phyloP scores from a whole-genome alignment of 768 basidiomycete genomes.

The Ramaria sp. region DNA sequence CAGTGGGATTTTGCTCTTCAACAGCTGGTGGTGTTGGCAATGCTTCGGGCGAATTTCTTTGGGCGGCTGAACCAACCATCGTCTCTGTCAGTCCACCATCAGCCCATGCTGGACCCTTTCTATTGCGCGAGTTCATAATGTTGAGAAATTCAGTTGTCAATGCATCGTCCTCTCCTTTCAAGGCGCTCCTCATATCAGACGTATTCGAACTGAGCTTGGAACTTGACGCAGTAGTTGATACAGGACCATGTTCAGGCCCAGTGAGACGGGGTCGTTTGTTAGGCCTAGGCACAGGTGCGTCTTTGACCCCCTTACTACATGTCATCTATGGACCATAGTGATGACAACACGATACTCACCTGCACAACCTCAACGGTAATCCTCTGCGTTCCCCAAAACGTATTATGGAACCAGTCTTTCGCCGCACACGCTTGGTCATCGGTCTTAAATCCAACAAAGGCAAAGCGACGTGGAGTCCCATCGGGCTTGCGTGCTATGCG shows the following conservation, averaged over 20 bases:
- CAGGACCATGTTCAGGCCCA: constrained; percentile 2
- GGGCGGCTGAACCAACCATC: not conserved
- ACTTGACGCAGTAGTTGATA: not conserved
- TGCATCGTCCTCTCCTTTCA: constrained; percentile 19
- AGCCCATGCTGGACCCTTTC: constrained; percentile 56
- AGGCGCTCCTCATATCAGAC: constrained; percentile 1
- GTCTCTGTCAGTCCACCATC: constrained; percentile 23
- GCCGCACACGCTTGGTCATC: constrained; percentile 64
- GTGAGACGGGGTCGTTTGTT: constrained; percentile 56
- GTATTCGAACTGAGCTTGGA: not conserved
- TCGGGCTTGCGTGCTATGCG: constrained; percentile 68
- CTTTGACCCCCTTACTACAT: constrained; percentile 47
- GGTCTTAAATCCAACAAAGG: constrained; percentile 85
- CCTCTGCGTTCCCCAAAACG: constrained; percentile 71
- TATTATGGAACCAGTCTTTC: constrained; percentile 74
- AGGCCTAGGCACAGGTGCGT: constrained; percentile 55
- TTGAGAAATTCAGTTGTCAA: constrained; percentile 59
- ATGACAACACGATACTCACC: constrained; percentile 33
- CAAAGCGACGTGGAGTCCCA: constrained; percentile 79
- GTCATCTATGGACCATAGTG: not conserved
- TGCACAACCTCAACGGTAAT: constrained; percentile 69
- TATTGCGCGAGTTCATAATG: constrained; percentile 56
- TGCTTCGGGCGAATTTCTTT: not conserved
- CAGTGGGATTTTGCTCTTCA: constrained; percentile 14
- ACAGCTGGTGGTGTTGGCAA: not conserved